A percentile compares a stretch with the other conserved stretches of the same genome.
Evolutionary conservation across 2,329 filamentous ascomycete genomes (phyloP).

Genomic region (Aspergillus sp.): DNA sequence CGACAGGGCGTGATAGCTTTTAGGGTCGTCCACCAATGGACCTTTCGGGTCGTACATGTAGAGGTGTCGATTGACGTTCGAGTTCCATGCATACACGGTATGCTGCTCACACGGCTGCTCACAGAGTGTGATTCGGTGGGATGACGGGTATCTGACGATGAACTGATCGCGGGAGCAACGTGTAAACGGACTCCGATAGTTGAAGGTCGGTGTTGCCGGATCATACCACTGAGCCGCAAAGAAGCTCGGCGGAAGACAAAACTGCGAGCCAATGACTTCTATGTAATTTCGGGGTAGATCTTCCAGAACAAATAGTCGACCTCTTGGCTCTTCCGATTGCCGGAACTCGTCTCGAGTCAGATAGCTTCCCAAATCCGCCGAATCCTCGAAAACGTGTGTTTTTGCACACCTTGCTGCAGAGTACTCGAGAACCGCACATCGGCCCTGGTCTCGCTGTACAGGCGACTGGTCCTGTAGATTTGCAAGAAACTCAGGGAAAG

Average conservation of each 20-base stretch:
- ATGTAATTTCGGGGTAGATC: background rate
- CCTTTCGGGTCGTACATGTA: background rate
- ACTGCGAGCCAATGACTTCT: background rate
- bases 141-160: background rate
- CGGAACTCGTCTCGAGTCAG: background rate
- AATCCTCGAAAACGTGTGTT: background rate
- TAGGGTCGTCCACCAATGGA: background rate
- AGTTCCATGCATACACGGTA: background rate
- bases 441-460: background rate
- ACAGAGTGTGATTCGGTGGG: background rate
- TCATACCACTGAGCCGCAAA: background rate
- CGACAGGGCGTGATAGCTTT: background rate
- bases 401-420: background rate
- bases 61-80: background rate
- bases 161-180: background rate
- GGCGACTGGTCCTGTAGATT: background rate
- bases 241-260: background rate
- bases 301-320: background rate
- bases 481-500: background rate
- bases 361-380: background rate
- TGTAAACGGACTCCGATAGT: background rate
- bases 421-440: background rate
- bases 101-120: background rate
- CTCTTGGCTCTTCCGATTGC: background rate
- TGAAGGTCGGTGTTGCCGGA: background rate